Base-by-base conservation (phyloP, 2,329 filamentous ascomycete species). In the Fusarium hostae region DNA sequence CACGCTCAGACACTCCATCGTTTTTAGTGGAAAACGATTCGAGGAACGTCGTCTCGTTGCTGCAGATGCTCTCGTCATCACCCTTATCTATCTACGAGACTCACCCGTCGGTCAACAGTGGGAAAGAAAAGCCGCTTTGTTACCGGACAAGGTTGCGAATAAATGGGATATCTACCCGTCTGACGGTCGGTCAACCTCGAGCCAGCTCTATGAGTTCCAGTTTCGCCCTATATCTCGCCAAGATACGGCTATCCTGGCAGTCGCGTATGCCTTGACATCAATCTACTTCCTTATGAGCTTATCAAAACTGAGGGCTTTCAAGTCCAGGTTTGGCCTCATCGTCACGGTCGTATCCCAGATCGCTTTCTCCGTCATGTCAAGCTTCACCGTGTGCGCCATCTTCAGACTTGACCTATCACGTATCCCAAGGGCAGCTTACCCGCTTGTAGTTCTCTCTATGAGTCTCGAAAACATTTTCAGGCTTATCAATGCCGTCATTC, bases 11-110 rank as follows among this genome's bases (percentile, higher is more conserved):
- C 92, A 93, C 75, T 93, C 92, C 4, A 93, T 93, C 57, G 92
- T 95, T 22, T 94, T 95, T 73, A 93, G 92, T 63, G 93, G 93
- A n/a, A 94, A 95, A 77, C 86, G 87, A 7, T 95, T 94, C 72
- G 87, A 90, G 62, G 88, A 92, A 62, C 87, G 89, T 15, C 87
- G 84, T 57, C 84, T 95, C 5, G 83, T 90, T 28, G 92, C 92
- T 8, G 92, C 91, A 2, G 93, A 95, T 81, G 91, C 93, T 5
- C 84, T 95, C 9, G 92, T 95, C 59, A 90, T 95, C 66, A 94
- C 92, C 10, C 82, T 95, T 10, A 87, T 95, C 65, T 91, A 94
- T 76, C 87, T 87, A 40, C 85, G 87, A 37, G 87, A 91, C 74
- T 90, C 91, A 1, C 88, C 86, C 2, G 84, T 93, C 10, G 91